Base-by-base conservation (phyloP, 768 basidiomycete species). In the Hypholoma sublateritium region DNA sequence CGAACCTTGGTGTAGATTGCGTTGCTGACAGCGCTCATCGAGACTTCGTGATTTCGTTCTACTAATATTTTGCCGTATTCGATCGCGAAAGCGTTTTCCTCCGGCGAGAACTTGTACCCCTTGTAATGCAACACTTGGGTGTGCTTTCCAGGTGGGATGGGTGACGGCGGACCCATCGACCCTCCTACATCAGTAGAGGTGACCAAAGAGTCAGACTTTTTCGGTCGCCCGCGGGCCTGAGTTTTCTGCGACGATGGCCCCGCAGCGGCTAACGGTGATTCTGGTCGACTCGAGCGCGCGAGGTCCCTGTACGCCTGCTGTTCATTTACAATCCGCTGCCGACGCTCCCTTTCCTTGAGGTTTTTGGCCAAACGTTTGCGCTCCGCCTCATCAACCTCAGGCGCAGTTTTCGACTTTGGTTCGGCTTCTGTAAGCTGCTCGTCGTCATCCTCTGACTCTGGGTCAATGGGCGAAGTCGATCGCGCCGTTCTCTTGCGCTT, bases 81-180 rank as follows among this genome's bases (percentile, higher is more conserved):
- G 35, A 72, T 55, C 32, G 74, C 72, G 59, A 82, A 88, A 22
- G 81, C 74, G 12, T 72, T 67, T 58, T 90, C 88, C 13, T 68
- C 72, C 21, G 73, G 64, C 4, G 87, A 78, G 64, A 81, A 89
- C 14, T 67, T 61, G 59, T 75, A 83, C 22, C 62, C 74, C 16
- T 70, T 70, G 48, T 54, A 61, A 56, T 67, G 51, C 45, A 64
- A 14, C 63, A 67, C 21, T 39, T 53, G 54, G 25, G 57, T 59
- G 28, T 62, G 59, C 42, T 59, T 51, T 7, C 74, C 67, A 7
- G 83, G 84, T 13, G 83, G 81, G 5, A 79, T 74, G 3, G 83
- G 83, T 62, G 68, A 55, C 50, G 65, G 14, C 56, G 47, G 42
- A 35, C 21, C 28, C 19, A 16, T 51, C n/a, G 49, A 25, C 19